Evolutionary conservation across 805 yeast genomes (phyloP).

Genomic region (Starmera amethionina): DNA sequence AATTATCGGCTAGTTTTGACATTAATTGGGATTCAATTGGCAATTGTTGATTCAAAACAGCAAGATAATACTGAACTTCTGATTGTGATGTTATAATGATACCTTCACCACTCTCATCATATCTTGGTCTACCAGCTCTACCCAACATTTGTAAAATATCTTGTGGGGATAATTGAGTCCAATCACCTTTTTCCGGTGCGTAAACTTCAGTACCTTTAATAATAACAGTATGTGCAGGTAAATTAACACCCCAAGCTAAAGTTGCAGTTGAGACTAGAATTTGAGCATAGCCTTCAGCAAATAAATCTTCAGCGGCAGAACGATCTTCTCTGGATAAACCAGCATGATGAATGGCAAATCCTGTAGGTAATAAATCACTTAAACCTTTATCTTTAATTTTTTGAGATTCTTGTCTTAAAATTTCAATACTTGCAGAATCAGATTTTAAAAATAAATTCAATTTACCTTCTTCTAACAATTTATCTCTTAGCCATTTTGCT

Average conservation of each 20-base stretch:
- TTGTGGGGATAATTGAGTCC: constrained; percentile 92
- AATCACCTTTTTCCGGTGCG: constrained; percentile 79
- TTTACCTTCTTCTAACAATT: constrained; percentile 46
- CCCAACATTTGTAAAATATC: constrained; percentile 97
- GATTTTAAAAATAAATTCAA: constrained; percentile 33
- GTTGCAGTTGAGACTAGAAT: constrained; percentile 88
- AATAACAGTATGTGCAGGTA: constrained; percentile 91
- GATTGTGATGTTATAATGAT: constrained; percentile 81
- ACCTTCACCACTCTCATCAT: constrained; percentile 89
- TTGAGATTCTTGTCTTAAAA: constrained; percentile 55
- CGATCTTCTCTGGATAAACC: constrained; percentile 71
- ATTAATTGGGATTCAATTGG: constrained; percentile 88
- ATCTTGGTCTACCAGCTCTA: constrained; percentile 95
- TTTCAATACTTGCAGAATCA: constrained; percentile 44
- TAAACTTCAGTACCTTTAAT: constrained; percentile 92
- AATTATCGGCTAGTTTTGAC: constrained; percentile 54
- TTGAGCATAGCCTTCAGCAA: constrained; percentile 80
- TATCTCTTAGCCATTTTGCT: constrained; percentile 63
- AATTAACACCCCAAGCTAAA: constrained; percentile 93
- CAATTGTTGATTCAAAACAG: constrained; percentile 81
- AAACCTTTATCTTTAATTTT: constrained; percentile 42
- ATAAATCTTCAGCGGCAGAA: constrained; percentile 70
- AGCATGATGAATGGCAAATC: constrained; percentile 90
- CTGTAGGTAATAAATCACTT: constrained; percentile 51
- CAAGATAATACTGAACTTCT: constrained; percentile 80